These are phyloP conservation scores for Leptographium radiaticola DNA, from an alignment of 2,329 filamentous ascomycete genomes.

Conservation along the genomic window DNA sequence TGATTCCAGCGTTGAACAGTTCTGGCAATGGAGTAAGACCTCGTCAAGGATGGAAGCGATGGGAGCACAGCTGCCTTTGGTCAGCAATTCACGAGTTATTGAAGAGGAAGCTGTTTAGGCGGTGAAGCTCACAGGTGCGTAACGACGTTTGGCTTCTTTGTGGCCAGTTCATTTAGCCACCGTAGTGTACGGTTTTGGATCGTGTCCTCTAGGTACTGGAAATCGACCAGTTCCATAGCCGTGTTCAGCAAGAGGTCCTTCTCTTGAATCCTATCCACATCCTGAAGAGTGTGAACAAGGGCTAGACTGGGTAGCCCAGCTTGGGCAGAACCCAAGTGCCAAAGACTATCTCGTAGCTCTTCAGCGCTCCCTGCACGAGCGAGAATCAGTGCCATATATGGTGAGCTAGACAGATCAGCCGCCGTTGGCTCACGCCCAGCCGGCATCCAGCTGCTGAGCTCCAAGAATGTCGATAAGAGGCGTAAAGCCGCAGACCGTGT, in stretches of 20 bases:
- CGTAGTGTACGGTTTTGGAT: conserved; percentile 45
- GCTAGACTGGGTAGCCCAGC: conserved; percentile 26
- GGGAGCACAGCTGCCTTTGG: conserved; percentile 32
- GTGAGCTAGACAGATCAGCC: conserved; percentile 27
- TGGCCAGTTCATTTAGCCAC: conserved; percentile 47
- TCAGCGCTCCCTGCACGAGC: conserved; percentile 41
- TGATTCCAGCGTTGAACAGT: conserved; percentile 42
- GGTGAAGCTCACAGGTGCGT: conserved; percentile 39
- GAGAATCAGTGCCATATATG: conserved; percentile 48
- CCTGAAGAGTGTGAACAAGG: conserved; percentile 27
- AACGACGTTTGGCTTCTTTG: conserved; percentile 40
- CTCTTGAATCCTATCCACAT: conserved; percentile 37
- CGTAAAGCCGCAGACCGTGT: conserved; percentile 46
- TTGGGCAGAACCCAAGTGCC: conserved; percentile 42
- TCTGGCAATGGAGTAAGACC: conserved; percentile 50
- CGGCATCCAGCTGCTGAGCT: conserved; percentile 29
- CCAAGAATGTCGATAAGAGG: conserved; percentile 48
- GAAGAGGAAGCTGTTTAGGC: not conserved
- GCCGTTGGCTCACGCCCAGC: conserved; percentile 5
- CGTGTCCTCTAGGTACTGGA: conserved; percentile 48
- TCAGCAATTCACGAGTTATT: not conserved
- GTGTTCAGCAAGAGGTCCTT: conserved; percentile 50
- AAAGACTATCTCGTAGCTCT: conserved; percentile 50
- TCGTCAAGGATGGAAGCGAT: conserved; percentile 48
- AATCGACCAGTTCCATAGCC: conserved; percentile 53